phyloP scores from a whole-genome alignment of 805 yeast genomes.

The Ogataea sp. region DNA sequence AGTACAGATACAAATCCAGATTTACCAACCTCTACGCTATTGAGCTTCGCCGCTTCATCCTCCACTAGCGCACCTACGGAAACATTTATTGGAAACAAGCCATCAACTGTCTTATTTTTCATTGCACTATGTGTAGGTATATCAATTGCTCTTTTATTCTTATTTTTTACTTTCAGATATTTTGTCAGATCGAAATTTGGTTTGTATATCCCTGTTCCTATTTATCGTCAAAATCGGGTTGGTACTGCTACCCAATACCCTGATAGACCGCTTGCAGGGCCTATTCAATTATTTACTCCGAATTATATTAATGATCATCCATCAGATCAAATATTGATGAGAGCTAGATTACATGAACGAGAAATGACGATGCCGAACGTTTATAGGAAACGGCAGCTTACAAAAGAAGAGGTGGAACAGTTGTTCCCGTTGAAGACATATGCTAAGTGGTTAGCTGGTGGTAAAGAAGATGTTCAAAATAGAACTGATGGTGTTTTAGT shows the following conservation, averaged over 20 bases:
- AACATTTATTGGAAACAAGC: slow-evolving; percentile 33
- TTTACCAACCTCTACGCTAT: too few species aligned
- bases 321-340: too few species aligned
- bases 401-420: slow-evolving; percentile 50
- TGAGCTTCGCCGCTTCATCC: not conserved
- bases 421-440: slow-evolving; percentile 53
- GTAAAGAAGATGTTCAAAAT: slow-evolving; percentile 41
- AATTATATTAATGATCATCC: too few species aligned
- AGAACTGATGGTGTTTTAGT: slow-evolving; percentile 30
- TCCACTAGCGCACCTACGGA: not conserved
- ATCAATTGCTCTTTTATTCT: slow-evolving; percentile 43
- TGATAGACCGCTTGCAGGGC: not conserved
- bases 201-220: slow-evolving; percentile 33
- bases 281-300: not conserved
- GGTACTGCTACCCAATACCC: too few species aligned
- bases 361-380: not conserved
- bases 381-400: slow-evolving; percentile 35
- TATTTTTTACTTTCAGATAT: slow-evolving; percentile 55
- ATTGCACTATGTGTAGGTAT: slow-evolving; percentile 58
- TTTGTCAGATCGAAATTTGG: slow-evolving; percentile 52
- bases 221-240: slow-evolving; percentile 7
- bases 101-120: slow-evolving; percentile 57
- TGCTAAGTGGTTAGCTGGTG: slow-evolving; percentile 53
- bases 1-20: too few species aligned
- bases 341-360: not conserved